A percentile compares a stretch with the other conserved stretches of the same genome.
Conservation (phyloP, 805 yeast genomes). For the Nakazawaea anatomiae region DNA sequence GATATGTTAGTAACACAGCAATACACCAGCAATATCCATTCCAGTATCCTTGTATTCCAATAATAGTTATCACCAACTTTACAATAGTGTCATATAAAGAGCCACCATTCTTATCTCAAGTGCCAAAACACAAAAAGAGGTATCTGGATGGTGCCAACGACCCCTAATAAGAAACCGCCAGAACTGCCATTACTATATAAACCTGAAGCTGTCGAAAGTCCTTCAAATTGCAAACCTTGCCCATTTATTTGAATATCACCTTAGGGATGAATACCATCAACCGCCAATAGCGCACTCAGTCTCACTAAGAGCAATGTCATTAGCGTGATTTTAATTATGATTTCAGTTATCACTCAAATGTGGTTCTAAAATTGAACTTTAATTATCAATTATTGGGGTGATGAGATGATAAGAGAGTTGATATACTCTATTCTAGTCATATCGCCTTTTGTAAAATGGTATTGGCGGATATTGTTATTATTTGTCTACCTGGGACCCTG, state of each 20-base stretch:
- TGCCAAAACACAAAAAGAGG: constrained; percentile 30
- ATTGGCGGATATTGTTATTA: too few relatives aligned
- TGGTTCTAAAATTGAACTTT: too few relatives aligned
- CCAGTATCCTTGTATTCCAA: constrained; percentile 30
- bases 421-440: too few relatives aligned
- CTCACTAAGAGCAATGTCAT: constrained; percentile 37
- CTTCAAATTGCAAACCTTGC: constrained; percentile 36
- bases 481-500: too few relatives aligned
- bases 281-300: constrained; percentile 39
- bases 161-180: constrained; percentile 31
- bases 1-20: constrained; percentile 30
- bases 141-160: constrained; percentile 33
- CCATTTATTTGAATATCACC: constrained; percentile 28
- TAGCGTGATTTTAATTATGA: constrained; percentile 25
- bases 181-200: constrained; percentile 35
- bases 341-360: constrained; percentile 12
- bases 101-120: constrained; percentile 33
- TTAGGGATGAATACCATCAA: constrained; percentile 32
- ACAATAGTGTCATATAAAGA: constrained; percentile 35
- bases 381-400: too few relatives aligned
- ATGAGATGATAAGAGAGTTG: too few relatives aligned
- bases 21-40: constrained; percentile 24
- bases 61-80: constrained; percentile 33
- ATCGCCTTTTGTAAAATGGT: too few relatives aligned
- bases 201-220: constrained; percentile 34